phyloP scores from a whole-genome alignment of 768 basidiomycete genomes.

The Cyclocybe aegerita region DNA sequence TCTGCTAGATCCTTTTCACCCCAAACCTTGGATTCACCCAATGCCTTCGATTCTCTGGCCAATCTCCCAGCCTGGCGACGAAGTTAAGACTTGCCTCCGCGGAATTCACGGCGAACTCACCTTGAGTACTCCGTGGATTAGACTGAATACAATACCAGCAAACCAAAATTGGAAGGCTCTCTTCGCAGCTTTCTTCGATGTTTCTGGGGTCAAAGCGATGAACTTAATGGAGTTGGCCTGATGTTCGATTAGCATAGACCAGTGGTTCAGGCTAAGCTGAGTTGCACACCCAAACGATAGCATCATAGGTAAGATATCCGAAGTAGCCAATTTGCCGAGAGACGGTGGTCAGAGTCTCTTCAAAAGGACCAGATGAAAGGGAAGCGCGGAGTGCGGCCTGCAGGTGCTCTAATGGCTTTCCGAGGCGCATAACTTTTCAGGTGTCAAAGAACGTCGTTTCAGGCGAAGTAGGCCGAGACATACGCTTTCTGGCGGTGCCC shows the following conservation, averaged over 20 bases:
- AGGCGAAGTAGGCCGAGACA: conserved; percentile 17
- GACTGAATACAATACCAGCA: conserved; percentile 79
- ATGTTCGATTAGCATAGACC: not conserved
- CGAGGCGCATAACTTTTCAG: conserved; percentile 79
- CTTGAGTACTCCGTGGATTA: conserved; percentile 70
- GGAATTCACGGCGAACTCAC: conserved; percentile 28
- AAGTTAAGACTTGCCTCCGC: not conserved
- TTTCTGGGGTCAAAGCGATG: conserved; percentile 57
- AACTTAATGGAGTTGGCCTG: conserved; percentile 72
- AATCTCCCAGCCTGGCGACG: conserved; percentile 56
- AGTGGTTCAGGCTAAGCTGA: not conserved
- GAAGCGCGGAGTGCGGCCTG: conserved; percentile 83
- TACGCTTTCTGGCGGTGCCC: conserved; percentile 83
- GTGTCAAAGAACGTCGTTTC: not conserved
- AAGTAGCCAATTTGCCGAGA: conserved; percentile 87
- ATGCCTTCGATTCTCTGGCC: conserved; percentile 54
- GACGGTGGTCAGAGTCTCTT: conserved; percentile 78
- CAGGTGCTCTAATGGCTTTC: conserved; percentile 91
- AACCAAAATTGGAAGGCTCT: conserved; percentile 86
- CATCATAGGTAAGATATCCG: conserved; percentile 82
- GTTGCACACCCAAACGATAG: conserved; percentile 75
- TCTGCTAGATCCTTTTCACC: conserved; percentile 69
- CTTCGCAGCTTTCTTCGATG: conserved; percentile 58
- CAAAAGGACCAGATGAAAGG: conserved; percentile 48
- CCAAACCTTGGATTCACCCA: conserved; percentile 44